A percentile compares a stretch with the other conserved stretches of the same genome.
These are phyloP conservation scores for Heterobasidion irregulare DNA, from an alignment of 1,284 basidiomycete genomes.

Conservation along the genomic window DNA sequence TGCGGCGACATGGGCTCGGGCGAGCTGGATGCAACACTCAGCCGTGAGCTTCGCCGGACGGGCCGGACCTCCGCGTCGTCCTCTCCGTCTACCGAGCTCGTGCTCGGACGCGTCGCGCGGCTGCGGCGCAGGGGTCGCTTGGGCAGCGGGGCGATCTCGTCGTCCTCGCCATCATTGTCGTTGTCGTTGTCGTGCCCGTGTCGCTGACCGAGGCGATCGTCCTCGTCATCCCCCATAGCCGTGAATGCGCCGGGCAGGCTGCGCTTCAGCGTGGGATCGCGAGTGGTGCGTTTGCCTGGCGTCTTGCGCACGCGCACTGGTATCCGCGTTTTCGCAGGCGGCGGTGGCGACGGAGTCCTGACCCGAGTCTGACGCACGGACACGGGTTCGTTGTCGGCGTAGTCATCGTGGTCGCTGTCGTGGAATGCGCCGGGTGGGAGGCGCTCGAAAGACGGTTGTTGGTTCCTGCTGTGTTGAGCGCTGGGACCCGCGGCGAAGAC, in stretches of 20 bases:
- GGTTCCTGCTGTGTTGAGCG: not conserved
- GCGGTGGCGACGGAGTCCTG: constrained; percentile 9
- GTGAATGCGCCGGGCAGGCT: constrained; percentile 51
- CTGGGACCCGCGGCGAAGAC: not conserved
- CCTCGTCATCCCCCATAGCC: constrained; percentile 34
- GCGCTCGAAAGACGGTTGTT: not conserved
- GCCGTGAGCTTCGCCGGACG: constrained; percentile 10
- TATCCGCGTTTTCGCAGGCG: constrained; percentile 8
- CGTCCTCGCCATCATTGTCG: constrained; percentile 29
- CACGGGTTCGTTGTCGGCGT: not conserved
- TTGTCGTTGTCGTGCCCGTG: not conserved
- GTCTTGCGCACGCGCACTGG: constrained; percentile 11
- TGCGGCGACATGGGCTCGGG: constrained; percentile 10
- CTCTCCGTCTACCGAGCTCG: constrained; percentile 11
- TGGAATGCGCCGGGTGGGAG: constrained; percentile 1
- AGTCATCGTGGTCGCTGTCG: not conserved
- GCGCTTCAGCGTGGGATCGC: constrained; percentile 22
- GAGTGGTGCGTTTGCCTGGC: not conserved
- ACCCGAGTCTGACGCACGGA: constrained; percentile 1
- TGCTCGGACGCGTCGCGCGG: constrained; percentile 12
- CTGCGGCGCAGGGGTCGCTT: constrained; percentile 18
- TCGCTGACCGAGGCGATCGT: too few species aligned
- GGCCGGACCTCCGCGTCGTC: not conserved
- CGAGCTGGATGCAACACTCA: constrained; percentile 12
- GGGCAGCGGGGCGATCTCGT: constrained; percentile 44